These are phyloP conservation scores for Madurella mycetomatis DNA, from an alignment of 2,329 filamentous ascomycete genomes.

Conservation along the genomic window DNA sequence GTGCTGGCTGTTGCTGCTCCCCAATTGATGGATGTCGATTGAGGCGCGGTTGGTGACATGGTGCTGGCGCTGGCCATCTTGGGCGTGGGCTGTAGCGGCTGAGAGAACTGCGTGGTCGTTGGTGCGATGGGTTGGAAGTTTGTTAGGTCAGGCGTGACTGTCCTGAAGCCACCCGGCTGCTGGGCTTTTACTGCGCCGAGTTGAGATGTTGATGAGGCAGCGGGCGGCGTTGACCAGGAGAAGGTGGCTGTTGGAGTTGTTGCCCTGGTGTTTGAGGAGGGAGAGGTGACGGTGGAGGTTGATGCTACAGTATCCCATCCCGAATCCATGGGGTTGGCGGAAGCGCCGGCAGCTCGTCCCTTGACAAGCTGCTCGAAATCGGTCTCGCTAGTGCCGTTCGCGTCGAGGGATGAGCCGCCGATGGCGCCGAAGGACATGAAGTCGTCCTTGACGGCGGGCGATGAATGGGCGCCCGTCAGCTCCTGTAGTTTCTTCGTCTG, in stretches of 20 bases:
- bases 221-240: constrained; percentile 57
- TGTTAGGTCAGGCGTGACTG: constrained; percentile 55
- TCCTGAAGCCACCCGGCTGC: constrained; percentile 43
- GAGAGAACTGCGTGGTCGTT: constrained; percentile 58
- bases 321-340: constrained; percentile 39
- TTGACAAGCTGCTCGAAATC: constrained; percentile 91
- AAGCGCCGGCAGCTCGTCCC: constrained; percentile 51
- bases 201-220: constrained; percentile 23
- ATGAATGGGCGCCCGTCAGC: constrained; percentile 58
- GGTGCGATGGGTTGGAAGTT: constrained; percentile 54
- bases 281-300: constrained; percentile 32
- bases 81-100: constrained; percentile 49
- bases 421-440: constrained; percentile 67
- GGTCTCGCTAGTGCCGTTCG: constrained; percentile 54
- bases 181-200: constrained; percentile 35
- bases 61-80: constrained; percentile 4
- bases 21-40: constrained; percentile 46
- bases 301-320: constrained; percentile 47
- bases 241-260: constrained; percentile 49
- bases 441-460: constrained; percentile 54
- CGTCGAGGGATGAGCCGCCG: constrained; percentile 56
- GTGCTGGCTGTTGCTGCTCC: constrained; percentile 35
- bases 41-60: constrained; percentile 26
- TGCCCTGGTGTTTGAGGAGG: constrained; percentile 31
- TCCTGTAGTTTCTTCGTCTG: constrained; percentile 87